A percentile compares a stretch with the other conserved stretches of the same genome.
Conservation (phyloP, 257 asterid species). For the Linaria vulgaris region DNA sequence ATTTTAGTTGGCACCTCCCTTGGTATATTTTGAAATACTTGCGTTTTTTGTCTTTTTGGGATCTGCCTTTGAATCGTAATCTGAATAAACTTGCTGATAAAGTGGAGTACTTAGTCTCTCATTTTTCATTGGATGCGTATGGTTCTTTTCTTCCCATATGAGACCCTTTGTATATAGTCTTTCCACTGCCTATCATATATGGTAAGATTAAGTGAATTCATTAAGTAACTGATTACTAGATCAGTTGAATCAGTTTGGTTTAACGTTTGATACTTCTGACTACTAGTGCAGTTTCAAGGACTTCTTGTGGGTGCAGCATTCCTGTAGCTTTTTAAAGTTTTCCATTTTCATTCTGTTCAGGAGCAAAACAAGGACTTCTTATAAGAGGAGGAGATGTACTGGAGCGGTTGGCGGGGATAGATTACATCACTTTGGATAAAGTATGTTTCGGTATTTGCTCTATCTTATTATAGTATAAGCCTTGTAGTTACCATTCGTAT, state of each 20-base stretch:
- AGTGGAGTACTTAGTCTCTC: slow-evolving; percentile 17
- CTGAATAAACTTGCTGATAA: slow-evolving; percentile 10
- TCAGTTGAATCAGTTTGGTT: slow-evolving; percentile 1
- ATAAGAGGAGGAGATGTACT: slow-evolving; percentile 97
- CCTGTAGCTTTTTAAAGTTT: slow-evolving; percentile 25
- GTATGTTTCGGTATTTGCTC: slow-evolving; percentile 35
- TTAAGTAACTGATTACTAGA: background rate
- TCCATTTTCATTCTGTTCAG: slow-evolving; percentile 37
- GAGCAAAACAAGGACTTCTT: slow-evolving; percentile 94
- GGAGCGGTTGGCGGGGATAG: slow-evolving; percentile 85
- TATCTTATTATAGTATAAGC: slow-evolving; percentile 2
- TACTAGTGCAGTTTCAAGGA: slow-evolving; percentile 3
- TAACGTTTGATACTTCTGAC: slow-evolving; percentile 1
- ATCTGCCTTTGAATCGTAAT: background rate
- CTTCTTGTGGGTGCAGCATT: slow-evolving; percentile 21
- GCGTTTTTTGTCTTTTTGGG: slow-evolving; percentile 19
- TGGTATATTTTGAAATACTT: slow-evolving; percentile 45
- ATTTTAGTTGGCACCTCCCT: slow-evolving; percentile 97
- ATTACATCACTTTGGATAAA: slow-evolving; percentile 77
- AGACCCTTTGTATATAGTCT: background rate
- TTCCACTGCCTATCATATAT: background rate
- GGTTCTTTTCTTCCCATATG: background rate
- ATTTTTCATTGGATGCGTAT: slow-evolving; percentile 13
- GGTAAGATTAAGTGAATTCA: background rate
- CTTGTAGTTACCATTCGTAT: background rate